phyloP scores from a whole-genome alignment of 441 rosid genomes.

The Populus hybrid region DNA sequence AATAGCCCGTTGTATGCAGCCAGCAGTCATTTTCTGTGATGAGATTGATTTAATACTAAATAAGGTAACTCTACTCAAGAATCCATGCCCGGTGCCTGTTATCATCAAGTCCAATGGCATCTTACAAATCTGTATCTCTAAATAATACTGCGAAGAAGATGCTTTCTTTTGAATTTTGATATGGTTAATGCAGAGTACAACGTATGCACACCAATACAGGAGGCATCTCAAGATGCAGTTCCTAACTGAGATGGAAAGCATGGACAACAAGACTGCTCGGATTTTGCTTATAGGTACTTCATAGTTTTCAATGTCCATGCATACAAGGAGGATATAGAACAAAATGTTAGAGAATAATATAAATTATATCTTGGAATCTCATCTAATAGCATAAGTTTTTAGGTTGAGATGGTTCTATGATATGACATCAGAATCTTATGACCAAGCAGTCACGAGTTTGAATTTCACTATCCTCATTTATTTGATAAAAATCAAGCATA shows the following conservation, averaged over 20 bases:
- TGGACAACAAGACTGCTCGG: conserved; percentile 78
- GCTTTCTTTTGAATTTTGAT: conserved; percentile 11
- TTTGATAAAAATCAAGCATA: no score
- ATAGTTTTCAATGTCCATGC: background rate
- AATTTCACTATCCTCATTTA: no score
- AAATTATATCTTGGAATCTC: no score
- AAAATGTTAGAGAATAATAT: no score
- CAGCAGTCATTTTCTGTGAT: conserved; percentile 95
- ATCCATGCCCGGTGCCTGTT: no score
- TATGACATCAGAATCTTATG: no score
- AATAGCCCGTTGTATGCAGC: conserved; percentile 95
- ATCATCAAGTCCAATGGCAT: no score
- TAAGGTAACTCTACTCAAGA: conserved; percentile 46
- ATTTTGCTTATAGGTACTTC: conserved; percentile 79
- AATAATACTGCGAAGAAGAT: background rate
- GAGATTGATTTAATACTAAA: conserved; percentile 92
- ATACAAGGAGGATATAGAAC: background rate
- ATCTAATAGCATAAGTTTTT: no score
- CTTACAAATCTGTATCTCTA: no score
- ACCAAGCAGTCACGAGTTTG: no score
- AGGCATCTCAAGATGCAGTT: conserved; percentile 93
- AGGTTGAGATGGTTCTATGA: no score
- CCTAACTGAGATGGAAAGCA: conserved; percentile 97
- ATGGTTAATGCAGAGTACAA: conserved; percentile 69
- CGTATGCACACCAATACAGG: conserved; percentile 95